Evolutionary conservation across 2,329 filamentous ascomycete species (phyloP), one percentile per base, ranked within the genome.

Genomic region (Rhynchosporium graminicola): DNA sequence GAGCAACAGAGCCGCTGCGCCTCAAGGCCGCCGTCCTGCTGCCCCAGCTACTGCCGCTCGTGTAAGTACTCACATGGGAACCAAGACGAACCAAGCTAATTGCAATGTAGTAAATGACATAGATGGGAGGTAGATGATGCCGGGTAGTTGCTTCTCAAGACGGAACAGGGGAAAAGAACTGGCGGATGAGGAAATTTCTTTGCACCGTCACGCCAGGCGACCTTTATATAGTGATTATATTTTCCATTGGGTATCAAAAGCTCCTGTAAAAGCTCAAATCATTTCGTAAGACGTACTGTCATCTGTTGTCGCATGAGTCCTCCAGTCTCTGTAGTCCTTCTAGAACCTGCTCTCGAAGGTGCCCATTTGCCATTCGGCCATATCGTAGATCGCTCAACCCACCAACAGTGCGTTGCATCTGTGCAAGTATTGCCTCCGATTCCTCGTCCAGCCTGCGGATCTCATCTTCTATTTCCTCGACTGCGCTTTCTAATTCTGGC

Each of bases 351-450:
- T 85, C 81, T 31, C 80, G 80, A 38, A 93, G 76, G 63, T 85
- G 80, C 28, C 80, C 75, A 66, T 90, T 89, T 42, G 84, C 81
- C 62, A 95, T 83, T 60, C 87, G 87, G 43, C 92, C 92, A 71
- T 95, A 94, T 51, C 90, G 86, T 60, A 96, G 80, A 75, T 96
- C 91, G 75, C 91, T 96, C 73, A 97, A 78, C 54, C 84, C 85
- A 38, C 88, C 88, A 15, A 95, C 83, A 0, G 83, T 87, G 61
- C 85, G 81, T 67, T 82, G 82, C 57, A 95, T 82, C 10, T 85
- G 83, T 3, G 82, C 79, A 5, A 89, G 75, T 3, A 92, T 77
- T 1, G 74, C 74, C 0, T 80, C 79, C 59, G 89, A 85, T 68
- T 94, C 88, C 40, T 82, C 78, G 68, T 91, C 84, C 4, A 93